phyloP scores from a whole-genome alignment of 169 alveolate genomes.

The Cryptosporidium sp. region DNA sequence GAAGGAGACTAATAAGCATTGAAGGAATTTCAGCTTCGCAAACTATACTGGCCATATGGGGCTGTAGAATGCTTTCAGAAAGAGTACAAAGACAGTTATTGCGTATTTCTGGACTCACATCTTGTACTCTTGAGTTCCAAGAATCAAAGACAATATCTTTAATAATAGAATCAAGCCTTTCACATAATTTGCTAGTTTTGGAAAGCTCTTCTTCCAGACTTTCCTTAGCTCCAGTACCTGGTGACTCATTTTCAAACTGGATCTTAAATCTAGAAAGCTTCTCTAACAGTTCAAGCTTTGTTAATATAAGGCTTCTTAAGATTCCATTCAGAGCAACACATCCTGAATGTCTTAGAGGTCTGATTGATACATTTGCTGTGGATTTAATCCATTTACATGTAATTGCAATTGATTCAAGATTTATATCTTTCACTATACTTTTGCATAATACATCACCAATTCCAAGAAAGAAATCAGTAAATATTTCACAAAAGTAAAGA shows the following conservation, averaged over 20 bases:
- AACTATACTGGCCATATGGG: conserved; percentile 9
- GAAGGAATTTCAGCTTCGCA: background rate
- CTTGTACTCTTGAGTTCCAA: conserved; percentile 55
- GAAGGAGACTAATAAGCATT: conserved; percentile 19
- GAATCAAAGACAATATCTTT: conserved; percentile 14
- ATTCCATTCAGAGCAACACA: conserved; percentile 61
- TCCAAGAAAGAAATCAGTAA: conserved; percentile 33
- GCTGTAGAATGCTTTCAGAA: conserved; percentile 13
- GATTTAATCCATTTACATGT: conserved; percentile 28
- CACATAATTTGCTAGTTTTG: background rate
- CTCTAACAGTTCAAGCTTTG: conserved; percentile 23
- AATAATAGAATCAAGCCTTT: background rate
- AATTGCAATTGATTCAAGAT: background rate
- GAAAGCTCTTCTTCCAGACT: conserved; percentile 32
- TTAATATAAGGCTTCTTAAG: conserved; percentile 5
- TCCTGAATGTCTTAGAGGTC: conserved; percentile 69
- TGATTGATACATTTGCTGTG: conserved; percentile 3
- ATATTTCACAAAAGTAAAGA: conserved; percentile 11
- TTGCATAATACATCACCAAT: conserved; percentile 15
- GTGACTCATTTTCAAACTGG: conserved; percentile 47
- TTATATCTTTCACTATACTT: background rate
- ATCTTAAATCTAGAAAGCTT: conserved; percentile 39
- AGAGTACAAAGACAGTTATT: conserved; percentile 19
- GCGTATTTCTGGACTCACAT: conserved; percentile 42
- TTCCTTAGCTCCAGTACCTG: conserved; percentile 8